Evolutionary conservation across 495 filamentous ascomycete species (phyloP).

Genomic region (Penicillium verhagenii): DNA sequence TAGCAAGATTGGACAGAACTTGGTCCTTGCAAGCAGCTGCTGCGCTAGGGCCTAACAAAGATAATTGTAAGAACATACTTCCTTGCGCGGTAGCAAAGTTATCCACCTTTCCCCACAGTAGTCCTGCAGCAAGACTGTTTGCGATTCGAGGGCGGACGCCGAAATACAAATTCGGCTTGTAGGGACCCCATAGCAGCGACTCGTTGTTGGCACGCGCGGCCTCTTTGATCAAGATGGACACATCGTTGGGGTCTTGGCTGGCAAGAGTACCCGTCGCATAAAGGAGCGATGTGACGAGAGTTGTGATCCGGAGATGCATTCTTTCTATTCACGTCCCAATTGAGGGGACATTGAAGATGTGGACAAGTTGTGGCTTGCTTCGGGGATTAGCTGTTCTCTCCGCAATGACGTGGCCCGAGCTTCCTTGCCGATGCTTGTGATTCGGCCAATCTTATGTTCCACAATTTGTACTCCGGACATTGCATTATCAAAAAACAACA

Average conservation of each 20-base stretch:
- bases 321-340: constrained; percentile 29
- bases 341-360: constrained; percentile 17
- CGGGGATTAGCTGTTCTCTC: constrained; percentile 25
- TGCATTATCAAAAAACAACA: background rate
- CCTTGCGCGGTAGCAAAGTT: constrained; percentile 73
- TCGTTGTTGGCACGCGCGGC: constrained; percentile 65
- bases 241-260: constrained; percentile 34
- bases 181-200: constrained; percentile 93
- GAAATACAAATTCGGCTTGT: constrained; percentile 94
- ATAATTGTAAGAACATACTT: constrained; percentile 56
- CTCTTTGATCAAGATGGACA: constrained; percentile 41
- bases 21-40: background rate
- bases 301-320: constrained; percentile 30
- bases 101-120: constrained; percentile 91
- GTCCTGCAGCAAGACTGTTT: constrained; percentile 75
- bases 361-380: background rate
- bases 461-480: background rate
- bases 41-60: background rate
- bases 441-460: background rate
- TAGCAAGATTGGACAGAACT: background rate
- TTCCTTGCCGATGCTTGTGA: constrained; percentile 8
- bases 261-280: constrained; percentile 33
- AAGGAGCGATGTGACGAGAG: constrained; percentile 32
- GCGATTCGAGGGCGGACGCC: constrained; percentile 86
- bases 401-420: constrained; percentile 45